Conservation (phyloP, 176 grass and related monocot genomes). For the Eleusine coracana region DNA sequence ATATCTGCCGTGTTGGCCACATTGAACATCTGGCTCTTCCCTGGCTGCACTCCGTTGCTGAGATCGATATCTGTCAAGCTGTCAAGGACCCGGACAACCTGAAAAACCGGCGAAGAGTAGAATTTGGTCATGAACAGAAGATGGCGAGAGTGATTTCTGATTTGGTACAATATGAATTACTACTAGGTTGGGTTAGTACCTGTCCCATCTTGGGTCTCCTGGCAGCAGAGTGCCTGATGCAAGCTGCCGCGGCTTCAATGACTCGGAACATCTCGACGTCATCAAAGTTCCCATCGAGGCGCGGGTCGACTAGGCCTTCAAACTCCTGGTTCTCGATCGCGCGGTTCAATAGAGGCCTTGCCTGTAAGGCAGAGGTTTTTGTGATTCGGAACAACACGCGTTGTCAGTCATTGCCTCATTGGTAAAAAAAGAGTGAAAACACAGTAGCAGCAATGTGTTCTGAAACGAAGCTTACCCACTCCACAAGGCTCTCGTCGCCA, state of each 20-base stretch:
- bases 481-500: constrained; percentile 88
- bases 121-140: not conserved
- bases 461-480: constrained; percentile 73
- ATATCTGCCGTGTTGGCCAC: constrained; percentile 70
- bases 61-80: constrained; percentile 75
- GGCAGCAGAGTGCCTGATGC: constrained; percentile 81
- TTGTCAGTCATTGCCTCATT: not conserved
- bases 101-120: not conserved
- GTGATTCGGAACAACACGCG: not conserved
- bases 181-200: constrained; percentile 31
- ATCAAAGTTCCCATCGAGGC: constrained; percentile 59
- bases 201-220: constrained; percentile 86
- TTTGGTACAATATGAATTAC: not conserved
- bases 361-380: constrained; percentile 33
- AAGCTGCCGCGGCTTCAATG: constrained; percentile 79
- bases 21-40: constrained; percentile 89
- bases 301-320: constrained; percentile 65
- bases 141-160: not conserved
- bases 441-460: too few species aligned
- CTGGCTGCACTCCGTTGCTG: constrained; percentile 79
- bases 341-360: constrained; percentile 60
- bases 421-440: not conserved
- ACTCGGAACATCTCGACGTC: constrained; percentile 78
- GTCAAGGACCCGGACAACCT: constrained; percentile 87
- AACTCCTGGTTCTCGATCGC: constrained; percentile 76